Evolutionary conservation across 148 eudicot genomes (phyloP), one percentile per base, ranked within the genome.

Genomic region (Camellia granthamiana): DNA sequence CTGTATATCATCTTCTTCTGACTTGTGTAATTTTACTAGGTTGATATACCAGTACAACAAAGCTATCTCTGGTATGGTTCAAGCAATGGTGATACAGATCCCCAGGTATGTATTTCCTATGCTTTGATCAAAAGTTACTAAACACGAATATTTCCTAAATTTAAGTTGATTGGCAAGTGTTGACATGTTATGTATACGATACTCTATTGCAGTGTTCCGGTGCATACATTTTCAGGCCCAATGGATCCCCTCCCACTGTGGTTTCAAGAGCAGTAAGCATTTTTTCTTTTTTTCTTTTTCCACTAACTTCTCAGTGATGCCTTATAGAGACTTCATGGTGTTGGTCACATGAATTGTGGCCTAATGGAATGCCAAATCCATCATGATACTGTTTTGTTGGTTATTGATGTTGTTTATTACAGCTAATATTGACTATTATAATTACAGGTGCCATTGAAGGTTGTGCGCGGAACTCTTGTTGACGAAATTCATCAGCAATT

Each of bases 401-500:
- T 47, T 21, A 18, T 19, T 63, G n/a, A 18, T 47, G 56, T 63
- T 78, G 46, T 3, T 14, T 41, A 18, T 30, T 30, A 15, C 23
- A 16, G 61, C 49, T 66, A 52, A 51, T 6, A 44, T 30, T 66
- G 62, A 10, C 3, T 30, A 63, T 2, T 64, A n/a, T 41, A 52
- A 42, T 23, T 80, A 13, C 74, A 94, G 98, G 90, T 83, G 60
- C 88, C 88, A 11, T 65, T 91, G 69, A 87, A 82, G 84, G 92
- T 94, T 81, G 85, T 90, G 0, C 90, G 88, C 61, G 98, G 98
- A 77, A 86, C 89, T 67, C 87, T 94, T 43, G 90, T 92, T 47
- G 92, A 94, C 79, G 98, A 94, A 88, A 86, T 94, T 85, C 93
- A 87, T 84, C 98, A 94, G 81, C 90, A 85, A 65, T 91, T 89